A percentile compares a stretch with the other conserved stretches of the same genome.
phyloP scores from a whole-genome alignment of 176 grass and related monocot genomes.

The Melocanna baccifera region DNA sequence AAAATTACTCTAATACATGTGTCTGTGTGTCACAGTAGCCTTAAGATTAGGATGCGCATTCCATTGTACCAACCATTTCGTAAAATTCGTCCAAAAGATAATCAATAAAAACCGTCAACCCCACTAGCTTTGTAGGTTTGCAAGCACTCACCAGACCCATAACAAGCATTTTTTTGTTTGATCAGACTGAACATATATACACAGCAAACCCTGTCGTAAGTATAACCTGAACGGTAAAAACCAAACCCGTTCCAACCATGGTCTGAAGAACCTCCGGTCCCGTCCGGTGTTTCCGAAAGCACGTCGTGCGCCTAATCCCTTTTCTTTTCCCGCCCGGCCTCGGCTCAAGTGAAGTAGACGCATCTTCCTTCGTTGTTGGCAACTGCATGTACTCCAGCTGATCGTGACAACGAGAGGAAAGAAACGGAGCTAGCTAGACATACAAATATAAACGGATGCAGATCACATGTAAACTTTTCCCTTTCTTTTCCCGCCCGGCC shows the following conservation, averaged over 20 bases:
- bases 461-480: background rate
- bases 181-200: background rate
- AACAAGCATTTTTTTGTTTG: background rate
- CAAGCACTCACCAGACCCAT: too few species aligned
- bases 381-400: background rate
- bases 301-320: background rate
- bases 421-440: background rate
- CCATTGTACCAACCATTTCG: too few species aligned
- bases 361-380: background rate
- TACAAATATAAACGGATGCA: background rate
- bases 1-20: too few species aligned
- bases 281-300: background rate
- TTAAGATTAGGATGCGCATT: too few species aligned
- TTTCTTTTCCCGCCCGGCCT: too few species aligned
- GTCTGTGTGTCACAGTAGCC: too few species aligned
- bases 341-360: constrained; percentile 10
- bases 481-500: too few species aligned
- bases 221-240: background rate
- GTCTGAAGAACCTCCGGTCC: background rate
- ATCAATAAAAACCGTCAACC: too few species aligned
- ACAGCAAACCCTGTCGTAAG: background rate
- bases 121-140: too few species aligned
- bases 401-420: background rate
- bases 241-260: background rate
- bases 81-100: too few species aligned